Percentiles rank a stretch among this genome's conserved stretches.
phyloP scores from a whole-genome alignment of 2,329 filamentous ascomycete species.

The Venturia aucupariae region DNA sequence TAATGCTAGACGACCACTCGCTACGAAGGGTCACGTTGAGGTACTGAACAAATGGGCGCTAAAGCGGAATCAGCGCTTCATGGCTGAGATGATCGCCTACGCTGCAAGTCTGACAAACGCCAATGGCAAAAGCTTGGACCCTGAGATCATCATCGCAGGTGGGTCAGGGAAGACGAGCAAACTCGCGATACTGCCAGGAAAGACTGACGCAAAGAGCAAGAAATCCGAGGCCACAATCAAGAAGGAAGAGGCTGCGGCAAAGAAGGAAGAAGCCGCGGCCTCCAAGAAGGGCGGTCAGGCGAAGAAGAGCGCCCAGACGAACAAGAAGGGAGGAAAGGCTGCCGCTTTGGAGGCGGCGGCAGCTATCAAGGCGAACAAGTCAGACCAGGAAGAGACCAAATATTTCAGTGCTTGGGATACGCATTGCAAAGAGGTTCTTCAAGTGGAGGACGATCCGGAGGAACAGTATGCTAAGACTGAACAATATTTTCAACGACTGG shows the following conservation, averaged over 20 bases:
- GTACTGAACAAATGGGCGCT: conserved; percentile 17
- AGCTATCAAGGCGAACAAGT: conserved; percentile 7
- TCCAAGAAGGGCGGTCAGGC: conserved; percentile 2
- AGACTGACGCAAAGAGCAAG: conserved; percentile 11
- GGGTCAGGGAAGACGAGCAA: conserved; percentile 24
- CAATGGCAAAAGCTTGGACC: conserved; percentile 52
- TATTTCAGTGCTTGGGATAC: conserved; percentile 10
- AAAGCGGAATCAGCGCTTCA: conserved; percentile 50
- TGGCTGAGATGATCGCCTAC: conserved; percentile 59
- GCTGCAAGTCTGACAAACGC: conserved; percentile 61
- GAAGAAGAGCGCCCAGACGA: conserved; percentile 9
- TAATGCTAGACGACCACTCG: conserved; percentile 45
- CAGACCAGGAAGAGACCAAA: conserved; percentile 1
- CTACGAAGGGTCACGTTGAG: conserved; percentile 27
- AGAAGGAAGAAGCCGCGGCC: neutral
- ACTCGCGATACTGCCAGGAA: conserved; percentile 3
- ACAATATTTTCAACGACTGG: conserved; percentile 8
- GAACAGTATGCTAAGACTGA: conserved; percentile 2
- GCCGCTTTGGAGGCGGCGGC: conserved; percentile 14
- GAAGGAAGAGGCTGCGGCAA: conserved; percentile 2
- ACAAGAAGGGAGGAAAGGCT: conserved; percentile 14
- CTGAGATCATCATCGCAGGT: conserved; percentile 50
- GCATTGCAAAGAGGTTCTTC: conserved; percentile 6
- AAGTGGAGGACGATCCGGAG: neutral
- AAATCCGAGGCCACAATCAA: neutral